A percentile compares a stretch with the other conserved stretches of the same genome.
Evolutionary conservation across 179 eudicot species (phyloP).

Genomic region (Silene noctiflora): DNA sequence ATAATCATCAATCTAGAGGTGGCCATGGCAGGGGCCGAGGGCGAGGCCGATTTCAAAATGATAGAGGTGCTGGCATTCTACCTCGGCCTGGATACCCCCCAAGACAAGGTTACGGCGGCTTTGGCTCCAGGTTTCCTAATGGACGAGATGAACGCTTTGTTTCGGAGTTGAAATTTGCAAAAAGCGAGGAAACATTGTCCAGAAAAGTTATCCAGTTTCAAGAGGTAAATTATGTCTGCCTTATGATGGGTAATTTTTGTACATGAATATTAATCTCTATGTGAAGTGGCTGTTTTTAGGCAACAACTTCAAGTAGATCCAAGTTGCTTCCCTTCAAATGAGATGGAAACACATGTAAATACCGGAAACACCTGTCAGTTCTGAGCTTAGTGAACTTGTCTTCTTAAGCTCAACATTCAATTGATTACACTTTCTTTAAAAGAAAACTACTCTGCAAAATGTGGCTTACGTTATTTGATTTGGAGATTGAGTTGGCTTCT

Average conservation of each 20-base stretch:
- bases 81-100: conserved; percentile 88
- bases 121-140: conserved; percentile 39
- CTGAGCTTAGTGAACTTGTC: background rate
- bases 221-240: conserved; percentile 51
- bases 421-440: background rate
- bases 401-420: background rate
- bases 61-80: conserved; percentile 92
- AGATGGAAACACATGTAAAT: background rate
- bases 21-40: conserved; percentile 76
- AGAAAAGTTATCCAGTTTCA: conserved; percentile 70
- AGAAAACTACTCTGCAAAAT: background rate
- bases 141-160: conserved; percentile 90
- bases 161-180: conserved; percentile 81
- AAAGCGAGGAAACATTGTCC: conserved; percentile 92
- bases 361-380: background rate
- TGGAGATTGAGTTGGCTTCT: background rate
- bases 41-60: conserved; percentile 70
- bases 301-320: background rate
- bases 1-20: conserved; percentile 61
- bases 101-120: conserved; percentile 60
- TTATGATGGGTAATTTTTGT: background rate
- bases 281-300: background rate
- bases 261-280: background rate
- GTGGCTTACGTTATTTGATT: background rate
- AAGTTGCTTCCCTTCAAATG: background rate